These are phyloP conservation scores for Phytophthora niederhauseri DNA, from an alignment of 352 stramenopile species.

Conservation along the genomic window DNA sequence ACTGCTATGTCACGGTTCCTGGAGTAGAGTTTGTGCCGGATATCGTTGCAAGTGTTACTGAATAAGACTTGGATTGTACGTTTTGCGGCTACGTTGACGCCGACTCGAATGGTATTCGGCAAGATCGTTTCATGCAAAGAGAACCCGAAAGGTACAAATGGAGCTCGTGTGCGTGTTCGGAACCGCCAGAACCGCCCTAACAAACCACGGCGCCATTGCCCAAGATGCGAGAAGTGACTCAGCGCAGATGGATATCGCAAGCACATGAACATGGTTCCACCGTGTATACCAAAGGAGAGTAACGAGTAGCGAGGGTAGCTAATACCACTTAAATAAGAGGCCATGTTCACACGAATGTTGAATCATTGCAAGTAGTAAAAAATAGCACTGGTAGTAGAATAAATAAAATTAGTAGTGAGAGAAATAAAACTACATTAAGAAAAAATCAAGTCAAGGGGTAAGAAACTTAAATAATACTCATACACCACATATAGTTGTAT, in stretches of 20 bases:
- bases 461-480: no score
- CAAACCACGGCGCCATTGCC: neutral
- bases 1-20: constrained; percentile 1
- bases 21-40: neutral
- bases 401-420: no score
- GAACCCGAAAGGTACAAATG: neutral
- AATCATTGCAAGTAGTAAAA: no score
- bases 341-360: neutral
- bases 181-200: neutral
- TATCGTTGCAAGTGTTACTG: neutral
- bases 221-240: neutral
- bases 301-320: neutral
- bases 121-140: neutral
- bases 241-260: neutral
- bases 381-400: no score
- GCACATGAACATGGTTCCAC: neutral
- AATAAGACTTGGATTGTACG: neutral
- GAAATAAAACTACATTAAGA: no score
- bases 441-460: no score
- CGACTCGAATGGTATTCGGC: neutral
- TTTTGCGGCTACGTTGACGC: neutral
- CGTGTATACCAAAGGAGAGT: neutral
- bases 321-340: neutral
- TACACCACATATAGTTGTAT: no score
- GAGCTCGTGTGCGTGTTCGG: neutral